Evolutionary conservation across 352 stramenopile species (phyloP), one percentile per base, ranked within the genome.

Genomic region (Phytopythium litorale): DNA sequence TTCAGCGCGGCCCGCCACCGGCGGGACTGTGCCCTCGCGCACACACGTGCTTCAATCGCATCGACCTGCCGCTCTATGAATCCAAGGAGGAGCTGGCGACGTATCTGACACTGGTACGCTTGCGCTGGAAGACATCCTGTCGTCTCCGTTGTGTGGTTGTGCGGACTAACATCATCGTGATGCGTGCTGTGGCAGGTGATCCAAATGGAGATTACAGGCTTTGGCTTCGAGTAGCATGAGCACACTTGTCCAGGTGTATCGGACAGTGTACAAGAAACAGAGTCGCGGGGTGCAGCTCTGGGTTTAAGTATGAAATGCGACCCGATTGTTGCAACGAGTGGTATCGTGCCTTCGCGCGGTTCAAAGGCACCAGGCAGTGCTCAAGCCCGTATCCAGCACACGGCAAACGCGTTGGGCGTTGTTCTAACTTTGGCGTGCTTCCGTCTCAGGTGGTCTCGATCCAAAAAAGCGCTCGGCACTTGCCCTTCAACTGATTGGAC

Each of bases 21-120:
- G 70, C 82, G 38, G 81, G 76, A 12, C 64, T 93, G 57, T 96
- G 81, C 69, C 85, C 88, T 6, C 72, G 82, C 64, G 88, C 88
- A 5, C 88, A 96, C 56, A 96, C 88, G 25, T 96, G 88, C 58
- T 96, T 96, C 62, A 96, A 96, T 60, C 87, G 88, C 38, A 81
- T 96, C 40, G 88, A 96, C 55, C 66, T 96, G 56, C 88, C 88
- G 1, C 52, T 94, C 19, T 96, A 96, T 64, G 61, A 79, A 38
- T 78, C 76, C 33, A 88, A 89, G 61, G 74, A 91, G 53, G 84
- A 96, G 76, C 86, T 99, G 64, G 81, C 72, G 37, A 89, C 81
- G 9, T 90, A 91, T 63, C 56, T 94, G 43, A 89, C 84, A 35
- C 79, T 94, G 54, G 86, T 92, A 37, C 48, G 48, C 37, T 38